These are phyloP conservation scores for Zymoseptoria crescenta DNA, from an alignment of 2,329 filamentous ascomycete species.

Conservation along the genomic window DNA sequence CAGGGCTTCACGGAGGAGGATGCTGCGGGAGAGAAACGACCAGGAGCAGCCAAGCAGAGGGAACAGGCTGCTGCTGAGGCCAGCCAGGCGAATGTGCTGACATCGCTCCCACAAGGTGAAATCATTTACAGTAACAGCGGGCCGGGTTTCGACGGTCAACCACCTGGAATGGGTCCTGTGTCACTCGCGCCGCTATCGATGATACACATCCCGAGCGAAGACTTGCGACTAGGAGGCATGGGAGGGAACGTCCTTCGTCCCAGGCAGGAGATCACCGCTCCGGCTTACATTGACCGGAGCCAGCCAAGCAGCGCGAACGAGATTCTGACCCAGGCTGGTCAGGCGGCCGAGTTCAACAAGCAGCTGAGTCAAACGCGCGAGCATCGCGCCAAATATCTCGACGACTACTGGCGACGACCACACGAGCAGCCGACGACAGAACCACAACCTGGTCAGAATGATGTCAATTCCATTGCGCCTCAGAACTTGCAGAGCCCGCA, in stretches of 20 bases:
- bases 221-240: conserved; percentile 68
- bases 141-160: conserved; percentile 28
- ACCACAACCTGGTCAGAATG: conserved; percentile 27
- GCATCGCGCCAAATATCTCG: conserved; percentile 70
- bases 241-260: conserved; percentile 78
- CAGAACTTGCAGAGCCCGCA: conserved; percentile 43
- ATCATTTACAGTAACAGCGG: conserved; percentile 76
- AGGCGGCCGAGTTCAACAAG: conserved; percentile 87
- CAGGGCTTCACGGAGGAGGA: conserved; percentile 98
- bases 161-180: conserved; percentile 54
- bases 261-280: conserved; percentile 80
- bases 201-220: conserved; percentile 74
- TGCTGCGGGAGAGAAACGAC: conserved; percentile 88
- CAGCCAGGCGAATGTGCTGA: conserved; percentile 47
- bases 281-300: conserved; percentile 79
- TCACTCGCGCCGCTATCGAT: conserved; percentile 68
- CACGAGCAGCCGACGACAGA: conserved; percentile 61
- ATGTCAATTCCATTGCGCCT: conserved; percentile 35
- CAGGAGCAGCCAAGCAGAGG: conserved; percentile 80
- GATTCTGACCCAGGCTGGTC: conserved; percentile 75
- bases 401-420: conserved; percentile 72
- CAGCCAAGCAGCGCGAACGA: conserved; percentile 69
- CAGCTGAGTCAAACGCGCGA: conserved; percentile 70
- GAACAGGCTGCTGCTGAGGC: conserved; percentile 67
- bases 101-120: conserved; percentile 66